A percentile compares a stretch with the other conserved stretches of the same genome.
Conservation (phyloP, 352 stramenopile genomes). For the Globisporangium iwayamae region DNA sequence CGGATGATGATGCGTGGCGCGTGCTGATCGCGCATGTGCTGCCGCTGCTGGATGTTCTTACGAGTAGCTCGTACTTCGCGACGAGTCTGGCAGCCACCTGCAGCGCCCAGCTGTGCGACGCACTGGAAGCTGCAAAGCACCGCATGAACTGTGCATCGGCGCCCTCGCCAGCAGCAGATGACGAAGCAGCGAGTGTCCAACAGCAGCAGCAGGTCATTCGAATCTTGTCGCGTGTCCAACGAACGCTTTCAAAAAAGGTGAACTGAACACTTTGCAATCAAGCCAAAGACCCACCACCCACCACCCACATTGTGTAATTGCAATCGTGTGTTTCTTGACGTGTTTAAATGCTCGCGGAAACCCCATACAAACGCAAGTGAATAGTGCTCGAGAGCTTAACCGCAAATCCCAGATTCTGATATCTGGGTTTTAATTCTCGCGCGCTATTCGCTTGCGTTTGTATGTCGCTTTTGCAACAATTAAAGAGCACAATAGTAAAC, state of each 20-base stretch:
- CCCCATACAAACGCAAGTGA: too few relatives aligned
- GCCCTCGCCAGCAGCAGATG: background rate
- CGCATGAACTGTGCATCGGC: background rate
- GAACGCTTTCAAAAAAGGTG: constrained; percentile 2
- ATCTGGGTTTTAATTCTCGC: too few relatives aligned
- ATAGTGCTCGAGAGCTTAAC: too few relatives aligned
- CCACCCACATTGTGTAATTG: too few relatives aligned
- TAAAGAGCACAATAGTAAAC: too few relatives aligned
- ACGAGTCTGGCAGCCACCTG: background rate
- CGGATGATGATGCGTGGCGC: background rate
- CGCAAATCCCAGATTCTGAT: too few relatives aligned
- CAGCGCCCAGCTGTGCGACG: background rate
- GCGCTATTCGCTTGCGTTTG: too few relatives aligned
- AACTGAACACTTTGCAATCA: constrained; percentile 6
- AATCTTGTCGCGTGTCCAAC: constrained; percentile 13
- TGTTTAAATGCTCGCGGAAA: too few relatives aligned
- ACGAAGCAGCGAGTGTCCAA: constrained; percentile 13
- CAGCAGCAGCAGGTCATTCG: background rate
- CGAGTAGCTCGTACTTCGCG: background rate
- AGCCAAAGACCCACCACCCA: background rate
- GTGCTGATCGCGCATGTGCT: constrained; percentile 6
- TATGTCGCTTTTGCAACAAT: too few relatives aligned
- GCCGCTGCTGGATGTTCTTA: constrained; percentile 14
- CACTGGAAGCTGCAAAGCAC: background rate
- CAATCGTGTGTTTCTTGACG: too few relatives aligned